phyloP scores from a whole-genome alignment of 1,284 basidiomycete genomes.

The Boletus albobrunnescens region DNA sequence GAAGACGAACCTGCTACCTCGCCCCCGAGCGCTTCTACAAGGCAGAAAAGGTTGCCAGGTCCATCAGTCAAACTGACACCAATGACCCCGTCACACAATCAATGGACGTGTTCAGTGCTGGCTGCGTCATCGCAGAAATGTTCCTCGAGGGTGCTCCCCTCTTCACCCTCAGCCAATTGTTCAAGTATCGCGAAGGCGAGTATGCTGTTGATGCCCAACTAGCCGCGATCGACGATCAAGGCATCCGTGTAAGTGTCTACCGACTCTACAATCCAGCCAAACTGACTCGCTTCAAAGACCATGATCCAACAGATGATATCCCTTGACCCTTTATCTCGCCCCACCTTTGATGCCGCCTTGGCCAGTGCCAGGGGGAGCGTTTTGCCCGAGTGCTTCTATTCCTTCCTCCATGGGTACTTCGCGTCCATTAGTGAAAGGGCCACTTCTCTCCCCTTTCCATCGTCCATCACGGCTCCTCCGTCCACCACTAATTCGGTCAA shows the following conservation, averaged over 20 bases:
- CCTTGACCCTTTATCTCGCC: constrained; percentile 72
- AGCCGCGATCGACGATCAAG: constrained; percentile 73
- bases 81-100: constrained; percentile 85
- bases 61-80: constrained; percentile 46
- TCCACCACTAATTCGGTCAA: constrained; percentile 19
- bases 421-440: constrained; percentile 74
- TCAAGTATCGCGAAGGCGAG: constrained; percentile 90
- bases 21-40: constrained; percentile 96
- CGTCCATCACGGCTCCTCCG: constrained; percentile 27
- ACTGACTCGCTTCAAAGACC: constrained; percentile 47
- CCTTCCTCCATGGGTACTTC: constrained; percentile 89
- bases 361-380: constrained; percentile 73
- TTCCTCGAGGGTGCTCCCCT: constrained; percentile 93
- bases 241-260: constrained; percentile 61
- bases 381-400: constrained; percentile 92
- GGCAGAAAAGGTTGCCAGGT: constrained; percentile 60
- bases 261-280: not conserved
- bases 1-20: constrained; percentile 89
- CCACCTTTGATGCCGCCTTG: constrained; percentile 82
- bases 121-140: constrained; percentile 94
- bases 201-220: constrained; percentile 75
- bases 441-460: constrained; percentile 39
- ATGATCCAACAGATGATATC: constrained; percentile 90
- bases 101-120: constrained; percentile 97
- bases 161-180: constrained; percentile 93